These are phyloP conservation scores for Hanseniaspora uvarum DNA, from an alignment of 1,139 yeast species.

Conservation along the genomic window DNA sequence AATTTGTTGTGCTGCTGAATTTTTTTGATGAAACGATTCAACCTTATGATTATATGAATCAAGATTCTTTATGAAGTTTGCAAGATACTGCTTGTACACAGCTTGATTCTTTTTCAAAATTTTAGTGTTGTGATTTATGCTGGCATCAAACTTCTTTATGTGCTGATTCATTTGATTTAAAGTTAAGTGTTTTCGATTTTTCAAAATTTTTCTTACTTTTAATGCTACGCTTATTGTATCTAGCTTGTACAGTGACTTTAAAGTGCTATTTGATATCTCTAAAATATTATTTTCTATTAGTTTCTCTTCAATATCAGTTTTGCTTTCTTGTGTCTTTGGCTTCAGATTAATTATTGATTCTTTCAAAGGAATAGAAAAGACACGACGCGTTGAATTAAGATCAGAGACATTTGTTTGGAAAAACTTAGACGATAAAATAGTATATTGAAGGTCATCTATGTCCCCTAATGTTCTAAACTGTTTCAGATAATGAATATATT, in stretches of 20 bases:
- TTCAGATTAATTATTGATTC: constrained; percentile 16
- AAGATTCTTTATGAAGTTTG: constrained; percentile 8
- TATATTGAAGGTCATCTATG: constrained; percentile 28
- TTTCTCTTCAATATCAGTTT: neutral
- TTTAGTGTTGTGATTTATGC: neutral
- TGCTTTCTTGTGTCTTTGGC: neutral
- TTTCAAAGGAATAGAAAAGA: constrained; percentile 16
- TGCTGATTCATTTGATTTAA: neutral
- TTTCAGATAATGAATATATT: constrained; percentile 19
- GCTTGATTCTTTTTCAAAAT: neutral
- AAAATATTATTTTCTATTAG: neutral
- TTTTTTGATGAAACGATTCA: neutral
- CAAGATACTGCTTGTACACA: neutral
- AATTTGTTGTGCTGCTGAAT: neutral
- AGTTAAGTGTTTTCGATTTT: neutral
- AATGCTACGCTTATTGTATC: neutral
- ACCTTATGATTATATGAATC: constrained; percentile 9
- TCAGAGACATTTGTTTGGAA: constrained; percentile 22
- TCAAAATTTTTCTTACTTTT: neutral
- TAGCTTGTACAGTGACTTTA: neutral
- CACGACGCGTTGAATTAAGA: constrained; percentile 19
- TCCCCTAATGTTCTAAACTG: neutral
- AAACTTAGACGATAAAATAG: constrained; percentile 26
- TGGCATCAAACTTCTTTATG: neutral
- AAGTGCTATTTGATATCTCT: neutral